Evolutionary conservation across 2,329 filamentous ascomycete genomes (phyloP), one percentile per base, ranked within the genome.

Genomic region (Botryotinia globosa): DNA sequence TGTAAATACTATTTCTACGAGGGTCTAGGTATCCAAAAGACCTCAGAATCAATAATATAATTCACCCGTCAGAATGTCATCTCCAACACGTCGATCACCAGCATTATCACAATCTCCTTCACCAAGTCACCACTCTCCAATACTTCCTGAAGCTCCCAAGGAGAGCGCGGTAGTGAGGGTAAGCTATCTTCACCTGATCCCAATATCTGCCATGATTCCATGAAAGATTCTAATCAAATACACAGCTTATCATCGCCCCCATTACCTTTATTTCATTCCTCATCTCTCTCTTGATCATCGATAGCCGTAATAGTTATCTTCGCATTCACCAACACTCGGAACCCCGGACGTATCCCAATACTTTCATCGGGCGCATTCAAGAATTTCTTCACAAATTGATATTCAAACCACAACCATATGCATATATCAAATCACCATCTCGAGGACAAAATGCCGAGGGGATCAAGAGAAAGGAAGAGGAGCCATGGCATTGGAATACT

Each of bases 181-280:
- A 74, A 39, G 77, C 65, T 5, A 34, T 42, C 29, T n/a, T 16
- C 14, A 51, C 70, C 20, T 14, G 20, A 32, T 51, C 22, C 44
- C 37, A 64, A 62, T 22, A 12, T 61, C 39, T 7, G 18, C 1
- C 14, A 45, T 48, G 8, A 1, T 7, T 14, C 1, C 14, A 45
- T 48, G 8, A 1, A 16, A 34, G 29, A 25, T 34, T 58, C 66
- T 74, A 64, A 72, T 48, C 16, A 18, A 39, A 61, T 3, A 0
- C 25, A 63, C 34, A 81, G 80, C 72, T 81, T 14, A 63, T 80
- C n/a, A 78, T 81, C 32, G 72, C 79, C 9, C 79, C 80, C 1
- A 67, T 81, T 51, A 77, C 76, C 29, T 81, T 81, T 73, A 25
- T 81, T 65, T 79, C 79, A 58, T 81, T 81, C 74, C 75, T 81